Conservation (phyloP, 2,329 filamentous ascomycete genomes). For the Verticillium nonalfalfae region DNA sequence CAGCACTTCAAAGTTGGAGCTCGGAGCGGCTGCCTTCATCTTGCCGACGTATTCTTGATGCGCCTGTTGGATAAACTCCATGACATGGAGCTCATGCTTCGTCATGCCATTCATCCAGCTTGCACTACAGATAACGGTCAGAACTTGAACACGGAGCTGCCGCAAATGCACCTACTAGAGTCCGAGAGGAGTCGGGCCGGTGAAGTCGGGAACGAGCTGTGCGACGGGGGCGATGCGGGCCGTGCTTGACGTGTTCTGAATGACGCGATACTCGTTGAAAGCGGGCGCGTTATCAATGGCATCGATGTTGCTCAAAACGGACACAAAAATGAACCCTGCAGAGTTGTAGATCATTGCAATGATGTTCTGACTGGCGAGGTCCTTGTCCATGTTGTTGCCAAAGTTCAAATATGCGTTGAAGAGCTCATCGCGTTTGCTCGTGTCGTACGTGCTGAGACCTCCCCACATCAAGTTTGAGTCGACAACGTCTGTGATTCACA, state of each 20-base stretch:
- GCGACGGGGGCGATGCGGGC: slow-evolving; percentile 14
- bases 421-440: slow-evolving; percentile 14
- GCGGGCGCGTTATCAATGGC: slow-evolving; percentile 14
- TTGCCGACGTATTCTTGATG: slow-evolving; percentile 18
- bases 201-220: slow-evolving; percentile 22
- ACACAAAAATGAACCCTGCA: slow-evolving; percentile 8
- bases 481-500: slow-evolving; percentile 6
- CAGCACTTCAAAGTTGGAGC: slow-evolving; percentile 17
- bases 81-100: slow-evolving; percentile 18
- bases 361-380: slow-evolving; percentile 21
- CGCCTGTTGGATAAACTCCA: slow-evolving; percentile 22
- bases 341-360: slow-evolving; percentile 14
- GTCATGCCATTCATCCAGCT: slow-evolving; percentile 26
- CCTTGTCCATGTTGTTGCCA: slow-evolving; percentile 16
- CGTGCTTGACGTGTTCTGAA: slow-evolving; percentile 16
- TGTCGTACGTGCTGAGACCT: slow-evolving; percentile 18
- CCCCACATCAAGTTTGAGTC: slow-evolving; percentile 19
- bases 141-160: not conserved
- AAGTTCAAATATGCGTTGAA: slow-evolving; percentile 21
- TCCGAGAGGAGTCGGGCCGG: slow-evolving; percentile 22
- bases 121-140: slow-evolving; percentile 6
- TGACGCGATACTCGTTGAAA: slow-evolving; percentile 14
- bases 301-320: slow-evolving; percentile 20
- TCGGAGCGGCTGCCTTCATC: slow-evolving; percentile 18
- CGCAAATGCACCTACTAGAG: slow-evolving; percentile 11